Evolutionary conservation across 495 filamentous ascomycete species (phyloP), one percentile per base, ranked within the genome.

Genomic region (Aspergillus carlsbadensis): DNA sequence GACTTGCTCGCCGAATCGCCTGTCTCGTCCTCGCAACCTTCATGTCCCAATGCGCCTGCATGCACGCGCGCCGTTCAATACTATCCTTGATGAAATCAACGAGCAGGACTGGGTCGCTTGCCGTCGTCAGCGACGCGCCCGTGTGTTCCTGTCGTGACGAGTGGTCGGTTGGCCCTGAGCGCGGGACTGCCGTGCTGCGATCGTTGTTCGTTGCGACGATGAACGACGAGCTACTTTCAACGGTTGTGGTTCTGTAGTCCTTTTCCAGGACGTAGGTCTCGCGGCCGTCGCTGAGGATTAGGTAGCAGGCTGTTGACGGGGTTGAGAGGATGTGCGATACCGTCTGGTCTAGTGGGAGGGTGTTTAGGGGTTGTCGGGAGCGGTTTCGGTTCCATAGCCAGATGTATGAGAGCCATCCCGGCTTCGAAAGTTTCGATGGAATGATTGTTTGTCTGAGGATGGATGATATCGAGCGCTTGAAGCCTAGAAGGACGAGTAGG

Each of bases 141-240:
- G 40, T 21, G 35, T 63, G 59, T 5, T 52, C 17, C 45, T n/a
- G 40, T 34, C 13, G 8, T 26, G 22, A 7, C 2, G 18, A 35
- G 17, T 5, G 21, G 2, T 29, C 21, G 10, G 31, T 10, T 6
- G 17, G 14, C 10, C 20, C 13, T 18, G 20, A 24, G 26, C 18
- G 1, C 15, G 47, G 42, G 1, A 52, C 33, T 10, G 47, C 33
- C 6, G 59, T 36, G 6, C 52, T 39, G 13, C 66, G 66, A 58
- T 87, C 84, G 61, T 81, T 76, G 59, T 87, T 87, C 5, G 83
- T 82, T 6, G 70, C 68, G 24, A 79, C 70, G 22, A 86, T 78
- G 62, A 86, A 87, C n/a, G 74, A 65, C 8, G 52, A 46, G 2
- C 73, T 72, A 0, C 64, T 66, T 13, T 70, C 68, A 5, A 77